A percentile compares a stretch with the other conserved stretches of the same genome.
phyloP scores from a whole-genome alignment of 2,329 filamentous ascomycete species.

The Sclerotinia sclerotiorum region DNA sequence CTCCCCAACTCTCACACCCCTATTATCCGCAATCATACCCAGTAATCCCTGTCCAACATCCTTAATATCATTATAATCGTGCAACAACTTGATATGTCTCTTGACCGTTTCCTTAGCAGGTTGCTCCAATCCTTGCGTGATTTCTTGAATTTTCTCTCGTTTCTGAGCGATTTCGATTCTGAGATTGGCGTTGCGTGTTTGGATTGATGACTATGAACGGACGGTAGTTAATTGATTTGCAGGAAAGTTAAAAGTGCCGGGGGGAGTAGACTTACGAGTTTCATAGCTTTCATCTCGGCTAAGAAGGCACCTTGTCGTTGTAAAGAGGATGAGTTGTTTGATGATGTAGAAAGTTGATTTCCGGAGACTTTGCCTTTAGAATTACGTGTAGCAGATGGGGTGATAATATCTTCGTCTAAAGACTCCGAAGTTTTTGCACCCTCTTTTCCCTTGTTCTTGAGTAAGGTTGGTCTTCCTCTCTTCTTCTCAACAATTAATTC shows the following conservation, averaged over 20 bases:
- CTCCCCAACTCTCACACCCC: constrained; percentile 49
- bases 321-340: neutral
- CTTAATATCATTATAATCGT: constrained; percentile 70
- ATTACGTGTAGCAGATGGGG: neutral
- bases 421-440: neutral
- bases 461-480: constrained; percentile 14
- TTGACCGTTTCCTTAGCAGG: constrained; percentile 53
- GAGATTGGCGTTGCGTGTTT: constrained; percentile 49
- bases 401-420: neutral
- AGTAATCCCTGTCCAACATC: constrained; percentile 66
- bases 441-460: constrained; percentile 7
- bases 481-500: neutral
- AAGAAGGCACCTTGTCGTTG: constrained; percentile 34
- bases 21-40: constrained; percentile 64
- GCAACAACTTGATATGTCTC: constrained; percentile 62
- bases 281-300: constrained; percentile 38
- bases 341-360: neutral
- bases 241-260: neutral
- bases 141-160: constrained; percentile 43
- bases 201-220: constrained; percentile 36
- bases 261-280: constrained; percentile 33
- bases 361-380: neutral
- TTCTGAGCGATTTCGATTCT: constrained; percentile 39
- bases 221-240: constrained; percentile 41
- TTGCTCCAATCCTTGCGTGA: constrained; percentile 40